These are phyloP conservation scores for Nakataea oryzae DNA, from an alignment of 2,329 filamentous ascomycete genomes.

Conservation along the genomic window DNA sequence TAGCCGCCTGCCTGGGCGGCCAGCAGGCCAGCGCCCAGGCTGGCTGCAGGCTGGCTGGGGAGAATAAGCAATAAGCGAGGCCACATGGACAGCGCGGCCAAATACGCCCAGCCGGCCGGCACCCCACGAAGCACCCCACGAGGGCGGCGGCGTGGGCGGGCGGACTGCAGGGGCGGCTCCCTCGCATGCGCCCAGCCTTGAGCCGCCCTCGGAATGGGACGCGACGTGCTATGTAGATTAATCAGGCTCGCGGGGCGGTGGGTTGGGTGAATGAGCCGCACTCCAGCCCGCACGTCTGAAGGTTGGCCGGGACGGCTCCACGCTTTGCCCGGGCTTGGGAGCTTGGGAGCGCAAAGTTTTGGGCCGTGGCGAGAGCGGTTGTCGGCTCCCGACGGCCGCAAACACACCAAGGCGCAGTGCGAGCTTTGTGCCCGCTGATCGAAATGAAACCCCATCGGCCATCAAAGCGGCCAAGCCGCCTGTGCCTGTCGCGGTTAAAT, in stretches of 20 bases:
- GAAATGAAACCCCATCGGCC: too few species aligned
- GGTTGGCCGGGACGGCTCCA: too few species aligned
- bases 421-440: too few species aligned
- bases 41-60: background rate
- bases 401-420: background rate
- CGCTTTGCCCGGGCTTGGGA: too few species aligned
- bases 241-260: background rate
- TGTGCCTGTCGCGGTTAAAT: background rate
- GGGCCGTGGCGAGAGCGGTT: too few species aligned
- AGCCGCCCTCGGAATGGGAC: background rate
- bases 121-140: background rate
- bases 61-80: too few species aligned
- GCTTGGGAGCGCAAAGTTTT: too few species aligned
- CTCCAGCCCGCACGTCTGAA: background rate
- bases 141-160: background rate
- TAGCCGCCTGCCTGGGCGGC: background rate
- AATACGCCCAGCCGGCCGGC: background rate
- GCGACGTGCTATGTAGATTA: background rate
- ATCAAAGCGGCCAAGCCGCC: background rate
- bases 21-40: background rate
- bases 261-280: background rate
- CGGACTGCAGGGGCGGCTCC: background rate
- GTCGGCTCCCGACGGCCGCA: background rate
- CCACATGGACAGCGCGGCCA: too few species aligned
- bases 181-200: background rate